Evolutionary conservation across 768 basidiomycete genomes (phyloP), one percentile per base, ranked within the genome.

Genomic region (Aureoboletus auriporus): DNA sequence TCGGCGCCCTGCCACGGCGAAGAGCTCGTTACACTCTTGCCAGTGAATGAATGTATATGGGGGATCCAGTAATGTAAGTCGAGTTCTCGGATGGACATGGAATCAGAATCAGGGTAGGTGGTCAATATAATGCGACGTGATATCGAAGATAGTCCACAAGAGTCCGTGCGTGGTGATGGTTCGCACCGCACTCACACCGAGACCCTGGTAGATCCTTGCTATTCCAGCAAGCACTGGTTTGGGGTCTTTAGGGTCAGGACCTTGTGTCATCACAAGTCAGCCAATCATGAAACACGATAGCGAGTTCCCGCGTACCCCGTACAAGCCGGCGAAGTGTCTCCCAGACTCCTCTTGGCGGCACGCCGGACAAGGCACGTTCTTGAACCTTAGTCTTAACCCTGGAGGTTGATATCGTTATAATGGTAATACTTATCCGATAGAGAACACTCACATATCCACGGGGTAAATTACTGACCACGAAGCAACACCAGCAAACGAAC

Each of bases 301-400:
- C 9, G 6, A 29, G 28, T 33, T 48, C 51, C 39, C 35, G 55
- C 64, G 35, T 66, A 88, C 89, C 93, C 75, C 91, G 78, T 44
- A 95, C 77, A 16, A 96, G 76, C 23, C 93, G 82, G 54, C 73
- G 71, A 31, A 93, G 70, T 11, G 93, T 94, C 63, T 84, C 85
- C 57, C 74, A 74, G 28, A 84, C 75, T 44, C 85, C 79, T 46
- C 89, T 82, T 52, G 84, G 82, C 44, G 72, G 75, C 53, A 87
- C 78, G 39, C 90, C 89, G 6, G 92, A 86, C 44, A 97, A 72
- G 23, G 91, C 84, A 44, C 94, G 83, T 67, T 94, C 89, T 66
- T 97, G 94, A n/a, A 94, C 76, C 69, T 94, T 95, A 0, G 94
- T 97, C 77, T 95, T 92, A 39, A 93, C 88, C 37, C 88, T 90